Evolutionary conservation across 169 alveolate genomes (phyloP).

Genomic region (Cryptosporidium xiaoi): DNA sequence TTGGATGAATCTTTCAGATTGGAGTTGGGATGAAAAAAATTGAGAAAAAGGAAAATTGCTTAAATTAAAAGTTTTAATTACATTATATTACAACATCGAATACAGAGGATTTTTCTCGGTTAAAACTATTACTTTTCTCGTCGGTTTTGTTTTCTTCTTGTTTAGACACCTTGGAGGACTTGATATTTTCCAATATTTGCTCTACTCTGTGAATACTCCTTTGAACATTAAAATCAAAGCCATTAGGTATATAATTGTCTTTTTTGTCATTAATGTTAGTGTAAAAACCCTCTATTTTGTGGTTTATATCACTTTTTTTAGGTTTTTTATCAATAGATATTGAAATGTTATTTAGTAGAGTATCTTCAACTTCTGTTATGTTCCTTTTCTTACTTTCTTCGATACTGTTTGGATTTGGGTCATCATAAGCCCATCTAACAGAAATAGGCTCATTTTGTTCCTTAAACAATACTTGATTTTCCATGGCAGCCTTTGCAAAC

Average conservation of each 20-base stretch:
- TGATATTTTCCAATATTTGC: conserved; percentile 23
- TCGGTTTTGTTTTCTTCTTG: not conserved
- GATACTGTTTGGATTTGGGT: conserved; percentile 80
- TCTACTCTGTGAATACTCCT: conserved; percentile 30
- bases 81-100: conserved; percentile 26
- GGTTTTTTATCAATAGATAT: not conserved
- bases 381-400: conserved; percentile 35
- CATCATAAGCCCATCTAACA: conserved; percentile 96
- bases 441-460: conserved; percentile 89
- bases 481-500: conserved; percentile 99
- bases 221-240: not conserved
- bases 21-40: not conserved
- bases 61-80: not conserved
- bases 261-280: not conserved
- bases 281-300: conserved; percentile 31
- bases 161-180: not conserved
- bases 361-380: conserved; percentile 12
- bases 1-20: too few species aligned
- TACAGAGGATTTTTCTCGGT: conserved; percentile 4
- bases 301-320: not conserved
- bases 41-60: not conserved
- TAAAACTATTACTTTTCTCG: not conserved
- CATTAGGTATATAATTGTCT: not conserved
- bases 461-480: conserved; percentile 91
- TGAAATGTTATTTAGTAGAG: not conserved